phyloP scores from a whole-genome alignment of 805 yeast species.

The Cyberlindnera mrakii region DNA sequence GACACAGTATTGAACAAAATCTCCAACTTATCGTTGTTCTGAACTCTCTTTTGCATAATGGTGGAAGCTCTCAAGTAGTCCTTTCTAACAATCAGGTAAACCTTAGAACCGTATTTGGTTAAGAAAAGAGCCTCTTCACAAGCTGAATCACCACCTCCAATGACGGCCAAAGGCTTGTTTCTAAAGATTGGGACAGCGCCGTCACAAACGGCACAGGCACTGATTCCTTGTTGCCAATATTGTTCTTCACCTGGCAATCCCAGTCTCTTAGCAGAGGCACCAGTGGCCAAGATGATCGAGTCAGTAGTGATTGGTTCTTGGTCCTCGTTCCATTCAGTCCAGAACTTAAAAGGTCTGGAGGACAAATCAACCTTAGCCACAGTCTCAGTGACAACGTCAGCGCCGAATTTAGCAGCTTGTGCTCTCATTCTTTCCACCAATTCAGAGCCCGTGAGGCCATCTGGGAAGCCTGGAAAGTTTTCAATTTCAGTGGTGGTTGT shows the following conservation, averaged over 20 bases:
- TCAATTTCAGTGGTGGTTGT: constrained; percentile 98
- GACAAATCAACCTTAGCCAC: constrained; percentile 87
- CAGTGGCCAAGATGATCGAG: constrained; percentile 90
- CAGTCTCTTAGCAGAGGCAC: constrained; percentile 96
- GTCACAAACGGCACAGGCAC: constrained; percentile 99
- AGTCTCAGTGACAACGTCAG: constrained; percentile 93
- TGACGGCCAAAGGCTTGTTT: constrained; percentile 94
- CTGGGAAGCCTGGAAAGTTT: constrained; percentile 98
- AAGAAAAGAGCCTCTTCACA: constrained; percentile 97
- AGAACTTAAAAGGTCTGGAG: constrained; percentile 86
- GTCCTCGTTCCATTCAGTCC: constrained; percentile 96
- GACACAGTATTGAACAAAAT: constrained; percentile 82
- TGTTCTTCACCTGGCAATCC: constrained; percentile 92
- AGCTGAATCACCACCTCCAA: constrained; percentile 99
- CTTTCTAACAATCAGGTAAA: constrained; percentile 87
- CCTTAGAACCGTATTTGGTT: constrained; percentile 97
- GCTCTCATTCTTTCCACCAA: constrained; percentile 93
- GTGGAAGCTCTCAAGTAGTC: constrained; percentile 92
- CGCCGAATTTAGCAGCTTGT: constrained; percentile 85
- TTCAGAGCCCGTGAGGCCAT: constrained; percentile 79
- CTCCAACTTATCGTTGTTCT: constrained; percentile 81
- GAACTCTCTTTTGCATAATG: constrained; percentile 93
- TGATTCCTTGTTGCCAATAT: constrained; percentile 98
- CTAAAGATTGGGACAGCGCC: constrained; percentile 99
- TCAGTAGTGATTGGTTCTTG: constrained; percentile 88